Base-by-base conservation (phyloP, 371 early-diverging fungal genomes). In the Mucor lusitanicus region DNA sequence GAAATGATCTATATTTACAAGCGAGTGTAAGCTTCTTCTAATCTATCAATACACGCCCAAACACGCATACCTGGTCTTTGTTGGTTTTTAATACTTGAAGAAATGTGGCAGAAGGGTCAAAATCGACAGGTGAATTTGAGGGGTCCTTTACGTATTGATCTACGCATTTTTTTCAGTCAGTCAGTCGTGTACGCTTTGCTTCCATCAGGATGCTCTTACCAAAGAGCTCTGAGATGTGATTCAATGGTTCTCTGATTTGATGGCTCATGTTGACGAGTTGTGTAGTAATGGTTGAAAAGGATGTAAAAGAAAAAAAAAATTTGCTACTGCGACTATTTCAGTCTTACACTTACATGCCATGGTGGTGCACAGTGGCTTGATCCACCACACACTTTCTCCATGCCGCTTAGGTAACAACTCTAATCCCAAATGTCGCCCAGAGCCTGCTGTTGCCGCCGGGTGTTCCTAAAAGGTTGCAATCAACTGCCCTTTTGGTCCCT, bases 1-100 rank as follows among this genome's bases (percentile, higher is more conserved):
- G 82, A 68, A 54, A 85, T 83, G 39, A 88, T 85, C 84, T 88
- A 71, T 27, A 25, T 33, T 60, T 54, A 39, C 37, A 37, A 35
- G 30, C 30, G n/a, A n/a, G 30, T 6, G 19, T 42, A 6, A 21
- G 50, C 12, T 25, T 23, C 25, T 25, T 30, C 11, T 8, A 50
- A 50, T 12, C 25, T 12, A 23, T 7, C 23, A 30, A 48, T 35
- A 21, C 6, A 21, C n/a, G 6, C 30, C 27, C 15, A 32, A 28
- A 32, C 33, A 33, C n/a, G 12, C 21, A 19, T 37, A 71, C 80
- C 67, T 73, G 69, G n/a, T 61, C 27, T 58, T 48, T 64, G 12
- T 61, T 25, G 13, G 9, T 12, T 23, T 69, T 67, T 19, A 70
- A 70, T 27, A 73, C 37, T 2, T 67, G 54, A 2, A 73, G 28